Evolutionary conservation across 306 rosid species (phyloP).

Genomic region (Citrullus colocynthis): DNA sequence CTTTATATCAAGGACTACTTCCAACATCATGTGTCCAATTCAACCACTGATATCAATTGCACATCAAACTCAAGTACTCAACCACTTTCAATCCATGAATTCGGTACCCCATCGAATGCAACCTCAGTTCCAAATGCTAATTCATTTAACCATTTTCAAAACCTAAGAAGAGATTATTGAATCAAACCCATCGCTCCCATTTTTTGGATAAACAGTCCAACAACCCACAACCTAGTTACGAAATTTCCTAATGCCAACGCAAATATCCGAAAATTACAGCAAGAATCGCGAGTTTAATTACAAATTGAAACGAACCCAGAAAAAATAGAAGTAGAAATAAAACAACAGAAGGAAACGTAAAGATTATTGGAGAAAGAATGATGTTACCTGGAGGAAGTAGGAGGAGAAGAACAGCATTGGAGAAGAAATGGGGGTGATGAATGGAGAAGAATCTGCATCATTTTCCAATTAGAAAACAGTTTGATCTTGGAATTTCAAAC

Average conservation of each 20-base stretch:
- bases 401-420: slow-evolving; percentile 24
- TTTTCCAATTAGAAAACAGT: slow-evolving; percentile 1
- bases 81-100: background rate
- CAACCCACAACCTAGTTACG: background rate
- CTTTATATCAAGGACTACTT: background rate
- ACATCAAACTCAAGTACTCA: background rate
- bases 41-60: background rate
- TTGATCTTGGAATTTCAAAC: background rate
- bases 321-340: background rate
- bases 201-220: background rate
- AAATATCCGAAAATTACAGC: background rate
- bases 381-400: slow-evolving; percentile 29
- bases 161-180: background rate
- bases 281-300: background rate
- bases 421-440: slow-evolving; percentile 36
- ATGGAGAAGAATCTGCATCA: slow-evolving; percentile 45
- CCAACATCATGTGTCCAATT: background rate
- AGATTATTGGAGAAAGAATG: background rate
- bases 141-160: background rate
- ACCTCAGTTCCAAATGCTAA: background rate
- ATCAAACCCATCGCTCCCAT: background rate
- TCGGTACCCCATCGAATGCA: background rate
- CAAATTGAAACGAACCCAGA: slow-evolving; percentile 1
- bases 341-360: background rate
- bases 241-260: background rate